Conservation (phyloP, 1,284 basidiomycete species). For the Athelia sp. region DNA sequence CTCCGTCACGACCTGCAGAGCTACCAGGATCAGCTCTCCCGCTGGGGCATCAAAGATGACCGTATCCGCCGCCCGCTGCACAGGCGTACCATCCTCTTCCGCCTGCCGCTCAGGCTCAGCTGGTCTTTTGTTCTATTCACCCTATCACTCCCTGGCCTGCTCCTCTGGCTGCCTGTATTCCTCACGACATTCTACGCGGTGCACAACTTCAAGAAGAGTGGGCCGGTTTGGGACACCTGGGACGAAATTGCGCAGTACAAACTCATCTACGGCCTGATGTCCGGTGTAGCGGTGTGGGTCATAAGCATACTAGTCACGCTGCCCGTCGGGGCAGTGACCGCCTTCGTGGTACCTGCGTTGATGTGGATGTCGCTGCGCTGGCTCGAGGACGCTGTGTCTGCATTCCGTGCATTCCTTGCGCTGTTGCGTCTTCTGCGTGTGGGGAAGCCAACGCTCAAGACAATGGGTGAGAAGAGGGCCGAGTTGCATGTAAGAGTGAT, state of each 20-base stretch:
- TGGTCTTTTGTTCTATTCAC: constrained; percentile 65
- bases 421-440: constrained; percentile 61
- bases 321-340: constrained; percentile 51
- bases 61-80: constrained; percentile 64
- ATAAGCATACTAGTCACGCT: constrained; percentile 50
- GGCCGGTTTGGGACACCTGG: constrained; percentile 77
- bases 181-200: constrained; percentile 59
- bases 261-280: constrained; percentile 73
- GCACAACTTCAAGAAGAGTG: constrained; percentile 68
- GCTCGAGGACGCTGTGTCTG: constrained; percentile 78
- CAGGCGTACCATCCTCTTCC: constrained; percentile 49
- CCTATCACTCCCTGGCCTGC: constrained; percentile 74
- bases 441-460: constrained; percentile 49
- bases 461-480: constrained; percentile 46
- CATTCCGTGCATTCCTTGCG: constrained; percentile 65
- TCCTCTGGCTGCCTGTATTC: constrained; percentile 78
- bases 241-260: constrained; percentile 89
- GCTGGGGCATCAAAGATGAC: constrained; percentile 75
- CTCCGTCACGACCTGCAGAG: constrained; percentile 61
- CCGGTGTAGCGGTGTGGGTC: constrained; percentile 64
- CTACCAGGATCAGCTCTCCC: constrained; percentile 68
- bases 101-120: constrained; percentile 59
- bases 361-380: constrained; percentile 89
- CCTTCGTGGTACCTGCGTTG: constrained; percentile 55
- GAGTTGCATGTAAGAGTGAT: constrained; percentile 59